Conservation (phyloP, 2,329 filamentous ascomycete species). For the Chaetomium strumarium region DNA sequence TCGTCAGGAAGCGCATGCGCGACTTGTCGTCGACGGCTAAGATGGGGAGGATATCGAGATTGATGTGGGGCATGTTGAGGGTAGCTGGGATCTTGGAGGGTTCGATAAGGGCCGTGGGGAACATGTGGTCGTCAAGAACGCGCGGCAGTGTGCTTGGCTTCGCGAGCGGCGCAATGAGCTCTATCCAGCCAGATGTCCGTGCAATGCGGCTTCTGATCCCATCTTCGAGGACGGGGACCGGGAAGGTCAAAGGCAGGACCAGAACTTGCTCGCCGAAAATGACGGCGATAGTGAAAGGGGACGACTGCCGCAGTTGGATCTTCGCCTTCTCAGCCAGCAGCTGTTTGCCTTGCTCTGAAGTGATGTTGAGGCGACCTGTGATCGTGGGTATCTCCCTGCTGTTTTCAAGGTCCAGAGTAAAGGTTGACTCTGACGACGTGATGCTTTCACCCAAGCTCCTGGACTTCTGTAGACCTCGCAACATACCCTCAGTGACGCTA, state of each 20-base stretch:
- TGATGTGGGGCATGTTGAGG: conserved; percentile 37
- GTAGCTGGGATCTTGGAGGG: conserved; percentile 30
- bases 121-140: conserved; percentile 31
- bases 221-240: conserved; percentile 34
- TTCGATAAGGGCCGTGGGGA: conserved; percentile 29
- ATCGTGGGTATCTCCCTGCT: conserved; percentile 28
- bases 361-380: conserved; percentile 37
- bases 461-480: conserved; percentile 13
- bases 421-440: conserved; percentile 9
- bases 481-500: conserved; percentile 20
- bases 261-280: conserved; percentile 32
- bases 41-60: conserved; percentile 40
- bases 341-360: conserved; percentile 30
- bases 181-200: conserved; percentile 39
- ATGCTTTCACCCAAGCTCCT: background rate
- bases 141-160: conserved; percentile 21
- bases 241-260: conserved; percentile 35
- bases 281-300: conserved; percentile 38
- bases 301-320: conserved; percentile 34
- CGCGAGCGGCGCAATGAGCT: conserved; percentile 36
- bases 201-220: conserved; percentile 37
- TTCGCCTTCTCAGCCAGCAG: conserved; percentile 35
- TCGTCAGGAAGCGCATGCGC: conserved; percentile 35
- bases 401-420: conserved; percentile 30
- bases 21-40: conserved; percentile 34